Evolutionary conservation across 306 rosid species (phyloP).

Genomic region (Pyrus betulifolia): DNA sequence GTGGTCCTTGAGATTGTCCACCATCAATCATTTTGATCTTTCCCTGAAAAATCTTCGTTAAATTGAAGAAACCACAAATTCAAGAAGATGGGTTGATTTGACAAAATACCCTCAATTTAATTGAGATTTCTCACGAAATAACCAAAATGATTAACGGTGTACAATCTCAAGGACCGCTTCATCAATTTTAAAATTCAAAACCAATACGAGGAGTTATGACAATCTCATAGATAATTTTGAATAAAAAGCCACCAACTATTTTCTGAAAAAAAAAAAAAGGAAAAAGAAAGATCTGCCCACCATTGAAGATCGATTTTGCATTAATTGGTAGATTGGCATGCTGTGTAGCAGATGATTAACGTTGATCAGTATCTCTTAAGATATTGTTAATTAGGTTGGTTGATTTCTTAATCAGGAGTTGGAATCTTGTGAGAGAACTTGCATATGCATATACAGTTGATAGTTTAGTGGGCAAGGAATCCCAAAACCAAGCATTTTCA

Average conservation of each 20-base stretch:
- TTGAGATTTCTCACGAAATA: too few species aligned
- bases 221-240: too few species aligned
- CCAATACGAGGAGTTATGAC: too few species aligned
- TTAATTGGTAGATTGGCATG: conserved; percentile 6
- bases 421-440: background rate
- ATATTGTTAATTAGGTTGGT: background rate
- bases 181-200: too few species aligned
- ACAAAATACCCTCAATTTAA: too few species aligned
- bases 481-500: background rate
- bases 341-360: background rate
- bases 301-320: background rate
- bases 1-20: too few species aligned
- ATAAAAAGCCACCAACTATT: background rate
- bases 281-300: background rate
- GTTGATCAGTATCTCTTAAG: background rate
- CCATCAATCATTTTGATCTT: too few species aligned
- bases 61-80: too few species aligned
- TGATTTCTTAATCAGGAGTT: background rate
- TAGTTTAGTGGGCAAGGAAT: background rate
- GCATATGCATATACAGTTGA: background rate
- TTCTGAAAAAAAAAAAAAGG: background rate
- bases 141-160: too few species aligned
- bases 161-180: too few species aligned
- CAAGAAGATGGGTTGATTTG: too few species aligned
- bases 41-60: too few species aligned